Conservation (phyloP, 345 rosid species). For the Nasturtium officinale region DNA sequence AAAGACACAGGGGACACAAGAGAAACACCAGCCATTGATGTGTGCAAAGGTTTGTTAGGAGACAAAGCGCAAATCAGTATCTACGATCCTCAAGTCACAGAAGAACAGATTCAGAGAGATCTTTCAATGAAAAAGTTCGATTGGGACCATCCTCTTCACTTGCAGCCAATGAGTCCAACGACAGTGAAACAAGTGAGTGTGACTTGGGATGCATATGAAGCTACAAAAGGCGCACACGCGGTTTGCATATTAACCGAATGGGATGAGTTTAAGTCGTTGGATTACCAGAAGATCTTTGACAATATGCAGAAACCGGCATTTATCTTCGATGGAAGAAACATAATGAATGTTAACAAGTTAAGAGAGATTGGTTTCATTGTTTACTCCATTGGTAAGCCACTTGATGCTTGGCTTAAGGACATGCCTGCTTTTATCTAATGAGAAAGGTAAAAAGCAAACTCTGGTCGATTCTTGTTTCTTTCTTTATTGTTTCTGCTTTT, state of each 20-base stretch:
- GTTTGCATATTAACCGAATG: constrained; percentile 85
- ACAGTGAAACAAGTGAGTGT: constrained; percentile 76
- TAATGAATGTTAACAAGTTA: constrained; percentile 57
- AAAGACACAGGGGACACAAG: constrained; percentile 92
- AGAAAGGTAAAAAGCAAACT: not conserved
- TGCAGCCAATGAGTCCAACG: constrained; percentile 90
- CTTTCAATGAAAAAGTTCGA: constrained; percentile 90
- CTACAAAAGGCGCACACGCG: constrained; percentile 81
- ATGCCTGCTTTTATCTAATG: constrained; percentile 45
- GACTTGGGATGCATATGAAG: constrained; percentile 85
- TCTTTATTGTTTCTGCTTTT: constrained; percentile 15
- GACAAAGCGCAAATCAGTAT: constrained; percentile 84
- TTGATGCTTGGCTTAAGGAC: constrained; percentile 46
- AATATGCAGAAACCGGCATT: constrained; percentile 95
- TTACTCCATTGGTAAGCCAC: constrained; percentile 53
- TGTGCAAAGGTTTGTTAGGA: constrained; percentile 89
- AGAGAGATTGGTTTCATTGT: constrained; percentile 94
- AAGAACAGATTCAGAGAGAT: constrained; percentile 90
- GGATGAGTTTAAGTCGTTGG: constrained; percentile 88
- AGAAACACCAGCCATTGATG: constrained; percentile 92
- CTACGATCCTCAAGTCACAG: constrained; percentile 85
- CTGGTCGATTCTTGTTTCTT: constrained; percentile 1
- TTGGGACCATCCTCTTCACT: constrained; percentile 93
- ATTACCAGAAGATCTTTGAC: constrained; percentile 76
- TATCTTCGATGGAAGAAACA: constrained; percentile 83